Evolutionary conservation across 139 green algal species (phyloP).

Genomic region (Asterochloris sp.): DNA sequence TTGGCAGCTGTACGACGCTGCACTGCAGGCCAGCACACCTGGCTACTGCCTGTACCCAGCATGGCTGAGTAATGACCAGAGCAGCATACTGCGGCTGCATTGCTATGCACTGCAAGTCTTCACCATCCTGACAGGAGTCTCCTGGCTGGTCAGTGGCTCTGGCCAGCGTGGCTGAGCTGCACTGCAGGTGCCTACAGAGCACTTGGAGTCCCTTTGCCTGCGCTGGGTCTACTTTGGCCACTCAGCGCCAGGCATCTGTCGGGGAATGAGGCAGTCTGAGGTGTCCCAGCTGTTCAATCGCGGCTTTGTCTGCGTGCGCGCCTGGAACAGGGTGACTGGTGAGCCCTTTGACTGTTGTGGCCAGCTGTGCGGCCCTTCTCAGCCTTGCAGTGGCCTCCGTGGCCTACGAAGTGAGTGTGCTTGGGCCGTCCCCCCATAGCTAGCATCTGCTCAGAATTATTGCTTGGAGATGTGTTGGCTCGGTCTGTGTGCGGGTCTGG

Average conservation of each 20-base stretch:
- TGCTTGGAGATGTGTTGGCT: background rate
- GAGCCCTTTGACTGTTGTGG: slow-evolving; percentile 5
- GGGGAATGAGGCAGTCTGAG: slow-evolving; percentile 50
- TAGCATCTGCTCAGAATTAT: background rate
- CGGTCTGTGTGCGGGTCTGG: no score
- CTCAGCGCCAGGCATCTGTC: slow-evolving; percentile 43
- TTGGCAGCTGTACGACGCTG: background rate
- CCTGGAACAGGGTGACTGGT: slow-evolving; percentile 40
- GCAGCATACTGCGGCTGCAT: background rate
- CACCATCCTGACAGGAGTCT: background rate
- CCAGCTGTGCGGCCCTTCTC: background rate
- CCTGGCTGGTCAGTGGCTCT: background rate
- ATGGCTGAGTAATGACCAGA: no score
- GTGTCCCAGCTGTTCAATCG: slow-evolving; percentile 44
- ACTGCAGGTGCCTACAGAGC: slow-evolving; percentile 23
- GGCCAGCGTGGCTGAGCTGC: background rate
- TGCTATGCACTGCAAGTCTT: background rate
- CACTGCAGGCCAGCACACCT: no score
- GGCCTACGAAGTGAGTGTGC: background rate
- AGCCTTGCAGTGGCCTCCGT: background rate
- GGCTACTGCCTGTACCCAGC: no score
- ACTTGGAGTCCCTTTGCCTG: slow-evolving; percentile 12
- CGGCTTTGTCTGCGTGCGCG: slow-evolving; percentile 45
- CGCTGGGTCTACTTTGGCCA: slow-evolving; percentile 47
- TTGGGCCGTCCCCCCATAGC: background rate